A percentile compares a stretch with the other conserved stretches of the same genome.
phyloP scores from a whole-genome alignment of 176 grass and related monocot genomes.

The Aechmea fasciata region DNA sequence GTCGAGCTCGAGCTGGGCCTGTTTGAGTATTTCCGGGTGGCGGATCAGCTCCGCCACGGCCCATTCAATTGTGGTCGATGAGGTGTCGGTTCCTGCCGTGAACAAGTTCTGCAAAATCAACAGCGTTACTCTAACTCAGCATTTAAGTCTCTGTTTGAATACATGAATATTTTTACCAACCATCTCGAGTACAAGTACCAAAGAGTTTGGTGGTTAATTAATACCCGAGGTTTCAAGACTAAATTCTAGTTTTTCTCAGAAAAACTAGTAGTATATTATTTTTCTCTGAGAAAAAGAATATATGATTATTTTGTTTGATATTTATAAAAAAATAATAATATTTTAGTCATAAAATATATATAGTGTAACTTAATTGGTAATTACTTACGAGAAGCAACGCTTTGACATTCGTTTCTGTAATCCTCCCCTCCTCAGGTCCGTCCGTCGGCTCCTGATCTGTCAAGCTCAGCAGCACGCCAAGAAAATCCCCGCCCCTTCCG shows the following conservation, averaged over 20 bases:
- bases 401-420: conserved; percentile 28
- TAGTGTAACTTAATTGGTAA: too few species aligned
- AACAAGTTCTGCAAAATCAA: conserved; percentile 24
- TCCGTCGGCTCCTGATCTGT: not conserved
- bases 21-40: conserved; percentile 21
- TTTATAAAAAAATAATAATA: too few species aligned
- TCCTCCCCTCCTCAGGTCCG: not conserved
- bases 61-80: conserved; percentile 25
- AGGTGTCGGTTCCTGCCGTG: conserved; percentile 28
- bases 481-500: conserved; percentile 14
- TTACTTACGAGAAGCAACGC: conserved; percentile 25
- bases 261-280: too few species aligned
- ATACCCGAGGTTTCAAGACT: too few species aligned
- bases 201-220: too few species aligned
- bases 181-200: too few species aligned
- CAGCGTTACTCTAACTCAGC: not conserved
- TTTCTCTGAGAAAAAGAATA: too few species aligned
- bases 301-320: too few species aligned
- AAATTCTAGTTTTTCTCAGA: too few species aligned
- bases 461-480: conserved; percentile 13
- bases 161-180: too few species aligned
- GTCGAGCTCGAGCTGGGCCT: conserved; percentile 22
- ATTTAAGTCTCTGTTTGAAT: too few species aligned
- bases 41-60: conserved; percentile 23
- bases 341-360: too few species aligned